phyloP scores from a whole-genome alignment of 2,329 filamentous ascomycete species.

The Cyphellophora europaea region DNA sequence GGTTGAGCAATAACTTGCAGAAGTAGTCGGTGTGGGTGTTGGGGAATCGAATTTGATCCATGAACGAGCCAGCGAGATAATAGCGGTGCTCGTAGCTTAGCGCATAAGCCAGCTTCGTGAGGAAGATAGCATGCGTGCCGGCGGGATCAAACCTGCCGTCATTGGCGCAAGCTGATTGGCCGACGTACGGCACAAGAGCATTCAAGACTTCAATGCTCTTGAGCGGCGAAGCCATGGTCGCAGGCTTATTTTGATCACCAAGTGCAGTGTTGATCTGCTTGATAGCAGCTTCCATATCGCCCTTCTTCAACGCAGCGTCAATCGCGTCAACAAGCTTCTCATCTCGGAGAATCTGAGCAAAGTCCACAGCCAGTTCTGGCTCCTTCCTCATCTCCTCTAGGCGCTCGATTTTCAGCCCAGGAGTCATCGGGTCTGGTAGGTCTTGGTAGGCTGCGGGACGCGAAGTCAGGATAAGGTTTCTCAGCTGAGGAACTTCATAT shows the following conservation, averaged over 20 bases:
- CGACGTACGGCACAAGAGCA: constrained; percentile 75
- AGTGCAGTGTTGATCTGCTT: constrained; percentile 51
- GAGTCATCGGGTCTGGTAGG: constrained; percentile 63
- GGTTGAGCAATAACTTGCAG: constrained; percentile 70
- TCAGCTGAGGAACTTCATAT: constrained; percentile 73
- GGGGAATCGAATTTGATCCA: constrained; percentile 85
- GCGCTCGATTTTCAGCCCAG: constrained; percentile 66
- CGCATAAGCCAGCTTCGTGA: constrained; percentile 69
- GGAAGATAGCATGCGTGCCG: constrained; percentile 58
- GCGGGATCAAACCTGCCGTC: constrained; percentile 51
- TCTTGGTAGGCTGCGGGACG: constrained; percentile 62
- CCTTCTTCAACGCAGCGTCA: constrained; percentile 39
- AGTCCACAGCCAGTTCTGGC: constrained; percentile 57
- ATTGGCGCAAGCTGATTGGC: constrained; percentile 58
- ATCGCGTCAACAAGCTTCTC: constrained; percentile 45
- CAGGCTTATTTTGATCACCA: constrained; percentile 2
- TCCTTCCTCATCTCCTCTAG: constrained; percentile 64
- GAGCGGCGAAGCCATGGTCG: constrained; percentile 6
- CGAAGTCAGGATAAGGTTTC: constrained; percentile 79
- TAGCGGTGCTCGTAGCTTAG: constrained; percentile 72
- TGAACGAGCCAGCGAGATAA: constrained; percentile 71
- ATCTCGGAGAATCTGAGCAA: constrained; percentile 36
- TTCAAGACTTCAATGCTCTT: constrained; percentile 52
- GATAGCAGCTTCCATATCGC: constrained; percentile 50
- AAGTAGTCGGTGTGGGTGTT: constrained; percentile 91